Percentiles rank a stretch among this genome's conserved stretches.
Evolutionary conservation across 768 basidiomycete species (phyloP).

Genomic region (Boletus rufocinnamomeus): DNA sequence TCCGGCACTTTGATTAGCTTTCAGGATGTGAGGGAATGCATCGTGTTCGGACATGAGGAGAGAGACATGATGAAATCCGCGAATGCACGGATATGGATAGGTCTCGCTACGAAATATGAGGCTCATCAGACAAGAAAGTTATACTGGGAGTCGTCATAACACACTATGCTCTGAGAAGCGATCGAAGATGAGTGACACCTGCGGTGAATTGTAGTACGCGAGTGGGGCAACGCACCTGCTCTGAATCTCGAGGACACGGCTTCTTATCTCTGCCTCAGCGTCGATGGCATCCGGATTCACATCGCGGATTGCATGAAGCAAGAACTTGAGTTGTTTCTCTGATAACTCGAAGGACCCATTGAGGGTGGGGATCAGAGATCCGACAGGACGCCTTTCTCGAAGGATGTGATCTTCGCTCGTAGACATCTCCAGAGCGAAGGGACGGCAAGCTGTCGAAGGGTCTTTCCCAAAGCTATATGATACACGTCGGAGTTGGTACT

Average conservation of each 20-base stretch:
- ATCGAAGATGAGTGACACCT: background rate
- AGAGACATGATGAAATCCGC: background rate
- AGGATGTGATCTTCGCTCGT: background rate
- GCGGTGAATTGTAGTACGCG: background rate
- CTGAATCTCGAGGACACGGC: slow-evolving; percentile 1
- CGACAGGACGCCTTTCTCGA: slow-evolving; percentile 7
- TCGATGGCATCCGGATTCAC: background rate
- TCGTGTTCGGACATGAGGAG: slow-evolving; percentile 5
- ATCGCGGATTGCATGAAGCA: slow-evolving; percentile 6
- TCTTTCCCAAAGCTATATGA: background rate
- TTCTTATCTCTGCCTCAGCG: background rate
- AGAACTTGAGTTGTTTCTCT: slow-evolving; percentile 2
- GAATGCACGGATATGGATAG: slow-evolving; percentile 8
- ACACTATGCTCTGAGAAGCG: slow-evolving; percentile 4
- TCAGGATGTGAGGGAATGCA: background rate
- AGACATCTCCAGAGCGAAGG: background rate
- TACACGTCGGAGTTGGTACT: no score
- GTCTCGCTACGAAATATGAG: background rate
- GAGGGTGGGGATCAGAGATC: slow-evolving; percentile 3
- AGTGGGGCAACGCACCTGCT: background rate
- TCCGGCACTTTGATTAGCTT: background rate
- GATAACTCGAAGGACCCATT: background rate
- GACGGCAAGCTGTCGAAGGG: background rate
- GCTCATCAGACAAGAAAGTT: background rate
- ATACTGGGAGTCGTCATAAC: background rate